These are phyloP conservation scores for Fragaria iinumae DNA, from an alignment of 306 rosid genomes.

Conservation along the genomic window DNA sequence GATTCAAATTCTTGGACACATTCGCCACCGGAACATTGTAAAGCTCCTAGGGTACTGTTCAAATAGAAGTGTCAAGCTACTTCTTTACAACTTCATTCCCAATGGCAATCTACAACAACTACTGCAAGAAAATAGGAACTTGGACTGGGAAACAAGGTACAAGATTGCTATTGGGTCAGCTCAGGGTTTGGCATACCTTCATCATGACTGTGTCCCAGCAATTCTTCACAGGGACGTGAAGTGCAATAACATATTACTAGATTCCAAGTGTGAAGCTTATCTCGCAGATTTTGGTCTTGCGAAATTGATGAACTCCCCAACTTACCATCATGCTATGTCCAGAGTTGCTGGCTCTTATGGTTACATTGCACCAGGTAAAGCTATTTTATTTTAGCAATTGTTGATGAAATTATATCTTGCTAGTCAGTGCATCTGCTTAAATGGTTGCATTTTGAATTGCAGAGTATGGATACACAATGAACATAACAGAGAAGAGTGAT, in stretches of 20 bases:
- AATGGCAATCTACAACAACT: slow-evolving; percentile 91
- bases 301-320: slow-evolving; percentile 81
- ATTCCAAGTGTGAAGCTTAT: slow-evolving; percentile 83
- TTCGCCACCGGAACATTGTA: slow-evolving; percentile 92
- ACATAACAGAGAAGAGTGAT: slow-evolving; percentile 98
- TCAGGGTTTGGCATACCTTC: slow-evolving; percentile 93
- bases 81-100: slow-evolving; percentile 86
- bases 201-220: slow-evolving; percentile 90
- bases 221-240: slow-evolving; percentile 97
- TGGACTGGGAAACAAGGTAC: slow-evolving; percentile 96
- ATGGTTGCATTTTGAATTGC: slow-evolving; percentile 27
- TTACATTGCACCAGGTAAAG: slow-evolving; percentile 92
- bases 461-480: slow-evolving; percentile 98
- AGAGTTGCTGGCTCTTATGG: slow-evolving; percentile 99
- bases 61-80: slow-evolving; percentile 83
- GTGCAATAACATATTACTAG: slow-evolving; percentile 95
- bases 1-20: slow-evolving; percentile 94
- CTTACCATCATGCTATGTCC: slow-evolving; percentile 84
- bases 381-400: neutral
- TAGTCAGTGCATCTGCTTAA: slow-evolving; percentile 10
- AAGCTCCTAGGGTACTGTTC: slow-evolving; percentile 89
- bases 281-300: slow-evolving; percentile 96
- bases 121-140: slow-evolving; percentile 69
- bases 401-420: neutral
- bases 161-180: slow-evolving; percentile 95